Conservation (phyloP, 2,329 filamentous ascomycete genomes). For the Colletotrichum endophyticum region DNA sequence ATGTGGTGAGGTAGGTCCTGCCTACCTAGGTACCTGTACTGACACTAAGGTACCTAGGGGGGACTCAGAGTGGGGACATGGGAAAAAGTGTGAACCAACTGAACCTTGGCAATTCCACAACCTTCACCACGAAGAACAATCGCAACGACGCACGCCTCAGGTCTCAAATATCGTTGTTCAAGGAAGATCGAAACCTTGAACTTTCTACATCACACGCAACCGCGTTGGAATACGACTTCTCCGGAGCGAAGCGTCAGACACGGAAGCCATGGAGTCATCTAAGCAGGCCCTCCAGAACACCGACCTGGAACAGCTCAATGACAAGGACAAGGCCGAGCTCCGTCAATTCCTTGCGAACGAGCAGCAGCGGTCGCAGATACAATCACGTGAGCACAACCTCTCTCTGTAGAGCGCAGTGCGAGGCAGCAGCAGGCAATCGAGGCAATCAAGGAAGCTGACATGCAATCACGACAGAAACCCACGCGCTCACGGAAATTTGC, state of each 20-base stretch:
- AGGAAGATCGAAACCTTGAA: not conserved
- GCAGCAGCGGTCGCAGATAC: conserved; percentile 77
- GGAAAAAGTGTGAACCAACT: not conserved
- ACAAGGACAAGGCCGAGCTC: conserved; percentile 85
- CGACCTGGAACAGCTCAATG: conserved; percentile 77
- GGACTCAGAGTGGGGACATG: not conserved
- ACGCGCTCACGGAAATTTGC: conserved; percentile 74
- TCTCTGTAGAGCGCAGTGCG: not conserved
- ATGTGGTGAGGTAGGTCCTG: not conserved
- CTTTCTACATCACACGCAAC: not conserved
- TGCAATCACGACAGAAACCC: conserved; percentile 48
- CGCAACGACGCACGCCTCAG: not conserved
- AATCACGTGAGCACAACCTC: conserved; percentile 58
- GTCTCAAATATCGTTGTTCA: not conserved
- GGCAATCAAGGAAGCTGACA: not conserved
- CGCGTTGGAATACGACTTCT: not conserved
- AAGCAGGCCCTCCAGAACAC: conserved; percentile 50
- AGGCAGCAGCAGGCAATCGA: not conserved
- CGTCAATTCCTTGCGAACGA: conserved; percentile 86
- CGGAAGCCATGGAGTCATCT: conserved; percentile 36
- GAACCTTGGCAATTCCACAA: not conserved
- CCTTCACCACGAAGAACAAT: not conserved
- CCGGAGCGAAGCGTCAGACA: not conserved
- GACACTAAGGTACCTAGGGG: no score
- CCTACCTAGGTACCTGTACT: no score